phyloP scores from a whole-genome alignment of 345 rosid species.

The Cardamine occulta region DNA sequence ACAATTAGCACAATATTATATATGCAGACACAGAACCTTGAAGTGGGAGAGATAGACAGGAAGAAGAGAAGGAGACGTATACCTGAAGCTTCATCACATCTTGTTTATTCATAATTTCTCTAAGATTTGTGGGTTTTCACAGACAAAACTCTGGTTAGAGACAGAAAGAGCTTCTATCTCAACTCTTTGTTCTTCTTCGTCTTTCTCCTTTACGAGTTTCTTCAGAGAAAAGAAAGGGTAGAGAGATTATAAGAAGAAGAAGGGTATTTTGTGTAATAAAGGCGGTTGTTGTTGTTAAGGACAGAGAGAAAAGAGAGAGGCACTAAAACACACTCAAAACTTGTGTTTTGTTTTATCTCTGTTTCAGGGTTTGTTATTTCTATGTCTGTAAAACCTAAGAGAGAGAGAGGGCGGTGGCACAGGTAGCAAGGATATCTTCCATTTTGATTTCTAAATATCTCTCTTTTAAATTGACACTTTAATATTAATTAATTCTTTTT shows the following conservation, averaged over 20 bases:
- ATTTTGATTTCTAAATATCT: slow-evolving; percentile 36
- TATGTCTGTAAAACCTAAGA: slow-evolving; percentile 27
- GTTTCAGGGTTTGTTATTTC: slow-evolving; percentile 41
- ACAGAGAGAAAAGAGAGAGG: slow-evolving; percentile 18
- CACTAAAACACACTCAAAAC: slow-evolving; percentile 41
- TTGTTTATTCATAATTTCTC: slow-evolving; percentile 64
- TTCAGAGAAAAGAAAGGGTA: slow-evolving; percentile 17
- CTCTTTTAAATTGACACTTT: slow-evolving; percentile 14
- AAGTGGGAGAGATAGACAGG: neutral
- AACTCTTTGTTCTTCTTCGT: slow-evolving; percentile 1
- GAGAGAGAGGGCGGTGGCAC: slow-evolving; percentile 48
- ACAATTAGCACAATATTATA: slow-evolving; percentile 4
- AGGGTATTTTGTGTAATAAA: slow-evolving; percentile 41
- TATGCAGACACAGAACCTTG: neutral
- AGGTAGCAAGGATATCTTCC: slow-evolving; percentile 41
- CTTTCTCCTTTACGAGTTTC: neutral
- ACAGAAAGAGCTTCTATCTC: slow-evolving; percentile 7
- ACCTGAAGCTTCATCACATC: slow-evolving; percentile 86
- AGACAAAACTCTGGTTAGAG: slow-evolving; percentile 8
- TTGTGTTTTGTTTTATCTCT: slow-evolving; percentile 47
- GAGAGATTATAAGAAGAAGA: slow-evolving; percentile 20
- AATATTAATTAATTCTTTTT: neutral
- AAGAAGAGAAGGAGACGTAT: slow-evolving; percentile 31
- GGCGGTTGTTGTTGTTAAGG: slow-evolving; percentile 46
- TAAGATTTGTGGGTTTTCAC: slow-evolving; percentile 23